Percentiles rank a stretch among this genome's conserved stretches.
Evolutionary conservation across 495 filamentous ascomycete genomes (phyloP).

Genomic region (Podospora anserina): DNA sequence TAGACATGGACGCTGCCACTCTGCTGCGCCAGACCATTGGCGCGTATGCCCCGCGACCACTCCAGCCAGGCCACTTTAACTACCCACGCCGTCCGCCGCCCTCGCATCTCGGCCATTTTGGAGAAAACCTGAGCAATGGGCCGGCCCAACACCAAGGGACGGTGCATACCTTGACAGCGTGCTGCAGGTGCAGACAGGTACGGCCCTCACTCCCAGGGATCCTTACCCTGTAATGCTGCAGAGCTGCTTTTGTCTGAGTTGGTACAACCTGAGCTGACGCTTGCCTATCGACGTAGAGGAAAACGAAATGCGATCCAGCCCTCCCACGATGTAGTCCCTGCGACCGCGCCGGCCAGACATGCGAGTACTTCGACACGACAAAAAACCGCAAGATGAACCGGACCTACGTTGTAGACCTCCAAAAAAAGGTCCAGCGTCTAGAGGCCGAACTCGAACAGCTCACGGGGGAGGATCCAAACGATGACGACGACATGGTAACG

Average conservation of each 20-base stretch:
- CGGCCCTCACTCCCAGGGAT: neutral
- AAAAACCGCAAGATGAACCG: conserved; percentile 74
- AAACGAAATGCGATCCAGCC: conserved; percentile 89
- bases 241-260: neutral
- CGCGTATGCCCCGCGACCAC: conserved; percentile 38
- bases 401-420: conserved; percentile 82
- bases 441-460: conserved; percentile 67
- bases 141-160: conserved; percentile 49
- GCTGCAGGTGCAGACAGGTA: conserved; percentile 44
- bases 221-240: neutral
- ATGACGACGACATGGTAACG: conserved; percentile 76
- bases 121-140: conserved; percentile 39
- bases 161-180: conserved; percentile 83
- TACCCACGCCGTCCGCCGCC: neutral
- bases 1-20: conserved; percentile 48
- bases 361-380: conserved; percentile 89
- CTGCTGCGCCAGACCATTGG: conserved; percentile 51
- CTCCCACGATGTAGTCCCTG: conserved; percentile 90
- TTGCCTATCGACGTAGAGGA: conserved; percentile 55
- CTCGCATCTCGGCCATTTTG: neutral
- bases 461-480: conserved; percentile 60
- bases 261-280: neutral
- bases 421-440: conserved; percentile 72
- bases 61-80: conserved; percentile 17
- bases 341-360: conserved; percentile 80